Percentiles rank a stretch among this genome's conserved stretches.
Evolutionary conservation across 257 asterid species (phyloP).

Genomic region (Solanum bulbocastanum): DNA sequence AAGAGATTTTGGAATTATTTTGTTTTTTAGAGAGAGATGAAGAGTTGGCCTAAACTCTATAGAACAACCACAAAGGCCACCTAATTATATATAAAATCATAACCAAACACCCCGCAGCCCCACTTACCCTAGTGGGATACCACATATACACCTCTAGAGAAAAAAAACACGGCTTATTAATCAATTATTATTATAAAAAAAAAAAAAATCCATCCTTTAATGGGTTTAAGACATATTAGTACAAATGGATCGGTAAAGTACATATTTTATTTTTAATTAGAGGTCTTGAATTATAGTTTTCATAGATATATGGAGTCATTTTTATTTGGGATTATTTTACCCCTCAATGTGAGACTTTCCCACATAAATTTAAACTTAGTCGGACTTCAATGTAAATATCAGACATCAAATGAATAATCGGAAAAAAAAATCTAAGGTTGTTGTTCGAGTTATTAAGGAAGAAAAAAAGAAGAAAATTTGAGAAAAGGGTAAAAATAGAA

Average conservation of each 20-base stretch:
- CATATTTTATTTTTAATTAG: no score
- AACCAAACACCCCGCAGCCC: background rate
- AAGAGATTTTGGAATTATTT: background rate
- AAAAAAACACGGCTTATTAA: conserved; percentile 8
- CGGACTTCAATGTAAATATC: rapidly evolving
- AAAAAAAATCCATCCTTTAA: background rate
- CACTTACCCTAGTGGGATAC: background rate
- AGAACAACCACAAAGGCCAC: background rate
- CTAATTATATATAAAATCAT: conserved; percentile 12
- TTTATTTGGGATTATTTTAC: no score
- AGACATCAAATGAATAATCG: no score
- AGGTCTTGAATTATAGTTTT: no score
- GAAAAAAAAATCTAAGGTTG: no score
- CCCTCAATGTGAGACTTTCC: no score
- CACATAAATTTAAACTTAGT: no score
- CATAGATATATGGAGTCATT: no score
- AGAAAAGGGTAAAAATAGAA: background rate
- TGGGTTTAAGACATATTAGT: background rate
- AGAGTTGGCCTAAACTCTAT: background rate
- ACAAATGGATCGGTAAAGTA: no score
- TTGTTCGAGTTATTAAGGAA: background rate
- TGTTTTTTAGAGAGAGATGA: background rate
- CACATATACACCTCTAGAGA: background rate
- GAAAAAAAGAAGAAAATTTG: background rate
- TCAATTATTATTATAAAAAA: background rate